A percentile compares a stretch with the other conserved stretches of the same genome.
Conservation (phyloP, 225 moss, liverwort and hornwort genomes). For the Ulota crispa region DNA sequence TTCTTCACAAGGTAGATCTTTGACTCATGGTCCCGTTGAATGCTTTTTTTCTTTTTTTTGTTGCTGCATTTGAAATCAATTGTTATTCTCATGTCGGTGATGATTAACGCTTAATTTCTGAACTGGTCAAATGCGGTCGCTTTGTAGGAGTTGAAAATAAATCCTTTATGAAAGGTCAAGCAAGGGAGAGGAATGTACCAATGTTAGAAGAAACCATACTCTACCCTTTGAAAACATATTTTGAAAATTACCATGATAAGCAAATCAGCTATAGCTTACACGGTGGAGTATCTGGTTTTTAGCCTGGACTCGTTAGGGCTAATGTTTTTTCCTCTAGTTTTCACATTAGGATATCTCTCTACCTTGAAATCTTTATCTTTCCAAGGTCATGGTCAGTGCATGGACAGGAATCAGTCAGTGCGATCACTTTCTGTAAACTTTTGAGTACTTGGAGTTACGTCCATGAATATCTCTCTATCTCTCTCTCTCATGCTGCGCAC, state of each 20-base stretch:
- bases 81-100: not conserved
- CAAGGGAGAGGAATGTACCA: not conserved
- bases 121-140: not conserved
- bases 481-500: constrained; percentile 19
- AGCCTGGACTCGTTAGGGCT: not conserved
- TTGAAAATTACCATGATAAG: not conserved
- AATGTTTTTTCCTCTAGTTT: not conserved
- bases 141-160: not conserved
- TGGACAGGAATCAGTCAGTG: not conserved
- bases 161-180: not conserved
- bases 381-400: not conserved
- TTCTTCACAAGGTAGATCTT: constrained; percentile 49
- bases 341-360: not conserved
- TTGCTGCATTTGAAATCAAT: not conserved
- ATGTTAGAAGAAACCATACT: not conserved
- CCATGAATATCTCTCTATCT: not conserved
- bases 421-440: constrained; percentile 6
- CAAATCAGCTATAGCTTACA: not conserved
- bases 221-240: not conserved
- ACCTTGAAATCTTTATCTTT: not conserved
- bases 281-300: not conserved
- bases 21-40: not conserved
- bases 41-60: not conserved
- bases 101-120: not conserved
- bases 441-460: constrained; percentile 5